Evolutionary conservation across 2,329 filamentous ascomycete genomes (phyloP).

Genomic region (Chrysosporium queenslandicum): DNA sequence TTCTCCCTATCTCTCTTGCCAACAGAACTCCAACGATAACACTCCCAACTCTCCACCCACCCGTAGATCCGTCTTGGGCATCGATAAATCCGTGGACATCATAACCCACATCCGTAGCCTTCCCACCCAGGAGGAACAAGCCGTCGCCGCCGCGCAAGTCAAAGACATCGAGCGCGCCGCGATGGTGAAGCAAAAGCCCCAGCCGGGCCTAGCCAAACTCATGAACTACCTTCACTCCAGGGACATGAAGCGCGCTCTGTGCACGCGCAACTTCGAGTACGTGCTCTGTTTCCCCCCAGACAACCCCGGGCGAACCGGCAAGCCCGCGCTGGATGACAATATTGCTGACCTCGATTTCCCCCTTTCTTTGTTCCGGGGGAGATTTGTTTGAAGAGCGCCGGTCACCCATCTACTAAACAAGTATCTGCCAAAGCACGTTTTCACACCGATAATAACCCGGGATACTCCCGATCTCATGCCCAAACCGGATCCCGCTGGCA

Average conservation of each 20-base stretch:
- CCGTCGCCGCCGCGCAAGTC: slow-evolving; percentile 61
- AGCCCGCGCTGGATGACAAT: too few species aligned
- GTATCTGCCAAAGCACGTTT: slow-evolving; percentile 58
- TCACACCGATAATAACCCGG: slow-evolving; percentile 72
- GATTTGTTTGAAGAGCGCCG: slow-evolving; percentile 27
- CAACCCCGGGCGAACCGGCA: too few species aligned
- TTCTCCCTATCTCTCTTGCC: background rate
- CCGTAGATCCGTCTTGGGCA: slow-evolving; percentile 51
- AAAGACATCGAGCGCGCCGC: slow-evolving; percentile 68
- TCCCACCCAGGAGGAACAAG: slow-evolving; percentile 48
- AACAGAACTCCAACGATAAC: too few species aligned
- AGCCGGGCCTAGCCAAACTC: slow-evolving; percentile 64
- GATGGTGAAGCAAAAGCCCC: slow-evolving; percentile 70
- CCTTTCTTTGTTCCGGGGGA: too few species aligned
- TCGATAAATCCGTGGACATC: slow-evolving; percentile 67
- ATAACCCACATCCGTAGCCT: slow-evolving; percentile 76
- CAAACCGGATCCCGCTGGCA: slow-evolving; percentile 80
- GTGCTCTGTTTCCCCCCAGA: slow-evolving; percentile 21
- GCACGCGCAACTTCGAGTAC: slow-evolving; percentile 84
- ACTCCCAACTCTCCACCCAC: too few species aligned
- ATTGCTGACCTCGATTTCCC: too few species aligned
- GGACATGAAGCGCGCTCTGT: slow-evolving; percentile 67
- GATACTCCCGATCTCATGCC: slow-evolving; percentile 57
- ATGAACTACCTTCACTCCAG: slow-evolving; percentile 71
- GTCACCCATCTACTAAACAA: slow-evolving; percentile 48